Evolutionary conservation across 2,329 filamentous ascomycete species (phyloP).

Genomic region (Myriosclerotinia scirpicola): DNA sequence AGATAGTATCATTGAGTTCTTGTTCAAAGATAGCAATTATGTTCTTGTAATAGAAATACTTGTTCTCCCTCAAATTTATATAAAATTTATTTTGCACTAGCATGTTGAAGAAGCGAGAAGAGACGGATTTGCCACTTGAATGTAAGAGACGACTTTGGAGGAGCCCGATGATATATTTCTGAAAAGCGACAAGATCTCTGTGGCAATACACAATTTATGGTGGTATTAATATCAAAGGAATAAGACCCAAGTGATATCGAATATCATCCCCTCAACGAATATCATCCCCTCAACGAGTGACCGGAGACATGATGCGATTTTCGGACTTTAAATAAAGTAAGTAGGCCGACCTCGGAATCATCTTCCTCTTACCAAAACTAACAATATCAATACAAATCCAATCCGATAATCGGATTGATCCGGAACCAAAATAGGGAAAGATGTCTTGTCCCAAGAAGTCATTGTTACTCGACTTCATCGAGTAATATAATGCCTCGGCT

Average conservation of each 20-base stretch:
- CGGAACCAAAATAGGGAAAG: neutral
- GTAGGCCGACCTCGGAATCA: neutral
- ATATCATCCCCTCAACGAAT: neutral
- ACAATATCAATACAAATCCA: neutral
- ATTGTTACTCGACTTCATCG: neutral
- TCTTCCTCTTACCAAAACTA: slow-evolving; percentile 5
- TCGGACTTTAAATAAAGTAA: neutral
- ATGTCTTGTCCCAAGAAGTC: neutral
- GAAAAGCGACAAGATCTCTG: neutral
- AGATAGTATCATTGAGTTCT: neutral
- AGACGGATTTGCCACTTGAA: neutral
- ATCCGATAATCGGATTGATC: slow-evolving; percentile 7
- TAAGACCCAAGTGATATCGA: neutral
- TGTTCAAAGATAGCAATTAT: neutral
- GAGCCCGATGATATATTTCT: neutral
- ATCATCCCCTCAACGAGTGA: neutral
- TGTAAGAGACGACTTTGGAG: neutral
- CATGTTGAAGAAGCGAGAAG: neutral
- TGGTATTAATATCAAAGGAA: neutral
- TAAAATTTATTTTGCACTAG: neutral
- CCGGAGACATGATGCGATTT: neutral
- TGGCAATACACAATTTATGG: neutral
- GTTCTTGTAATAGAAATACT: neutral
- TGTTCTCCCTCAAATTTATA: too few species aligned
- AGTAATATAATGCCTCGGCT: slow-evolving; percentile 19